Base-by-base conservation (phyloP, 306 rosid species). In the Lathyrus aphaca region DNA sequence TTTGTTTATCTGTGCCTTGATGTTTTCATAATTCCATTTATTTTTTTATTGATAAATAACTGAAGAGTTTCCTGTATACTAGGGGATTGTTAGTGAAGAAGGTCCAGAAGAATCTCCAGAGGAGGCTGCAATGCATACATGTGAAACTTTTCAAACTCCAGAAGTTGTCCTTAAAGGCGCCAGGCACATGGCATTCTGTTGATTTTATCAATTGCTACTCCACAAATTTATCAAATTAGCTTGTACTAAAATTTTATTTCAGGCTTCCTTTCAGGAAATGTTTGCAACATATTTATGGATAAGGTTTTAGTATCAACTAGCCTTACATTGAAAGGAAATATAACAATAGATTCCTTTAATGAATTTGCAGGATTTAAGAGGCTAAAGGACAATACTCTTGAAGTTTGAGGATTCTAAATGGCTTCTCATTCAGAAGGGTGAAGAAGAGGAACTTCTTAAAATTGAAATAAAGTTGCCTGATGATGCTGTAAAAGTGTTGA, bases 341-440 rank as follows among this genome's bases (percentile, higher is more conserved):
- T 4, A 39, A 17, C 14, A 42, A 75, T 72, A 60, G 77, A 82
- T 72, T 55, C 74, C 62, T 76, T 30, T 75, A 74, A 79, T 72
- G 79, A 79, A 73, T 79, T 46, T 10, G 66, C 81, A 45, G 69
- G 79, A 32, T 72, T 82, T 42, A 82, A 79, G 79, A 75, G 83
- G 86, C 70, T 82, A 35, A 62, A 49, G 40, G 71, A 82, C 62
- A 82, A 82, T 83, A 12, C 71, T 79, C 44, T 35, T 9, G 5
- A 82, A 79, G 79, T 82, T 82, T 63, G 80, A 75, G 51, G 79
- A 79, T 64, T 78, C 77, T 43, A 81, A 82, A 74, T 82, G 86
- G 86, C 76, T 82, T 39, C 35, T 72, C 17, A 75, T 82, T 75
- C 70, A 79, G 67, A 72, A 79, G 79, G 86, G 77, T 40, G 83